Conservation (phyloP, 495 filamentous ascomycete genomes). For the Aspergillus incahuasiensis region DNA sequence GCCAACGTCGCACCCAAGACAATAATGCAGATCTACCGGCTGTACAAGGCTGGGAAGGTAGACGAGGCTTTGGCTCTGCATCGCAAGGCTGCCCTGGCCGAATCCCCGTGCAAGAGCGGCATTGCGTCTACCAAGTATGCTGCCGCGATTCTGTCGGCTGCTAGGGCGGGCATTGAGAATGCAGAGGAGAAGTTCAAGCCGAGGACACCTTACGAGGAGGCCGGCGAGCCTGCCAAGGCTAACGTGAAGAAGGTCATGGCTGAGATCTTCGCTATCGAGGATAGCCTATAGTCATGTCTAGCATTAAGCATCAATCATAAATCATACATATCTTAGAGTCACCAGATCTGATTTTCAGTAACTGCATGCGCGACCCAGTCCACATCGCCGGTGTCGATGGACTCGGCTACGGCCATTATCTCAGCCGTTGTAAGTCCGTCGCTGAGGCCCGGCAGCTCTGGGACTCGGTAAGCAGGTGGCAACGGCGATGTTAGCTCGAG, state of each 20-base stretch:
- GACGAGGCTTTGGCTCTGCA: conserved; percentile 54
- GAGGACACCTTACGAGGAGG: conserved; percentile 52
- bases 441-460: conserved; percentile 10
- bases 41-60: conserved; percentile 45
- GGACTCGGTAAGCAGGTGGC: not conserved
- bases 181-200: conserved; percentile 52
- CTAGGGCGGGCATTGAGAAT: conserved; percentile 51
- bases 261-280: conserved; percentile 12
- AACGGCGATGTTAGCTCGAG: not conserved
- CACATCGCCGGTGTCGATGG: conserved; percentile 35
- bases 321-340: not conserved
- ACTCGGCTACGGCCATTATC: conserved; percentile 38
- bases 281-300: conserved; percentile 6
- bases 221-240: conserved; percentile 45
- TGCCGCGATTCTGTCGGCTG: conserved; percentile 49
- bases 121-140: conserved; percentile 65
- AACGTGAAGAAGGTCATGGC: conserved; percentile 45
- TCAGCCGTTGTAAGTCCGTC: conserved; percentile 30
- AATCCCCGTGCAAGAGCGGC: conserved; percentile 54
- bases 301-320: not conserved
- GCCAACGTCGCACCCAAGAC: conserved; percentile 61
- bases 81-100: conserved; percentile 45
- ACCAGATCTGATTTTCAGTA: conserved; percentile 38
- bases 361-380: conserved; percentile 39
- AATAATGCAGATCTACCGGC: conserved; percentile 47